These are phyloP conservation scores for Capronia epimyces DNA, from an alignment of 2,329 filamentous ascomycete species.

Conservation along the genomic window DNA sequence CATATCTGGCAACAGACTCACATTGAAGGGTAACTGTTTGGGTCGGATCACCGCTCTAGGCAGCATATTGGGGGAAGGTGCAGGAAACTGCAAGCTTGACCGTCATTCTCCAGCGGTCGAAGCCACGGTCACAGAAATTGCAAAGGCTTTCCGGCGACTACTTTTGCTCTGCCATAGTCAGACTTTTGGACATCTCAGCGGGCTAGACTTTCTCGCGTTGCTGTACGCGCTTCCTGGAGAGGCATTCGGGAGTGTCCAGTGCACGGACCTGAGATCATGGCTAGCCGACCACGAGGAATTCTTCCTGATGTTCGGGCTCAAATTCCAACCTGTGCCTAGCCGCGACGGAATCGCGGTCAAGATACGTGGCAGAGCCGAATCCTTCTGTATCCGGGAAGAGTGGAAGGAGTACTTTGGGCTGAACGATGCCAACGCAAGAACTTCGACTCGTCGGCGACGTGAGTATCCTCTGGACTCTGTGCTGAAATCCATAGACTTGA, in stretches of 20 bases:
- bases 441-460: constrained; percentile 6
- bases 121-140: constrained; percentile 8
- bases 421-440: constrained; percentile 2
- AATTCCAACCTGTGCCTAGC: neutral
- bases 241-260: constrained; percentile 4
- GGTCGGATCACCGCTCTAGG: constrained; percentile 15
- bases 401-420: constrained; percentile 19
- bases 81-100: neutral
- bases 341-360: constrained; percentile 4
- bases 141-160: constrained; percentile 16
- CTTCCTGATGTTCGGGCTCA: constrained; percentile 5
- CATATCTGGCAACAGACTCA: constrained; percentile 7
- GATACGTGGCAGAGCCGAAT: neutral
- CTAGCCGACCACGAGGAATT: constrained; percentile 7
- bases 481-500: constrained; percentile 10
- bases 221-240: constrained; percentile 14
- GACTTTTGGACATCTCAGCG: constrained; percentile 11
- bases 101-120: neutral
- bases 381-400: constrained; percentile 3
- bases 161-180: constrained; percentile 19
- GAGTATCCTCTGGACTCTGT: constrained; percentile 11
- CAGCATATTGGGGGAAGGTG: constrained; percentile 1
- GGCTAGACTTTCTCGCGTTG: constrained; percentile 13
- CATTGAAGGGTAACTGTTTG: constrained; percentile 10
- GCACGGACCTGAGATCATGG: constrained; percentile 8